Percentiles rank a stretch among this genome's conserved stretches.
Evolutionary conservation across 805 yeast genomes (phyloP).

Genomic region (Ogataea naganishii): DNA sequence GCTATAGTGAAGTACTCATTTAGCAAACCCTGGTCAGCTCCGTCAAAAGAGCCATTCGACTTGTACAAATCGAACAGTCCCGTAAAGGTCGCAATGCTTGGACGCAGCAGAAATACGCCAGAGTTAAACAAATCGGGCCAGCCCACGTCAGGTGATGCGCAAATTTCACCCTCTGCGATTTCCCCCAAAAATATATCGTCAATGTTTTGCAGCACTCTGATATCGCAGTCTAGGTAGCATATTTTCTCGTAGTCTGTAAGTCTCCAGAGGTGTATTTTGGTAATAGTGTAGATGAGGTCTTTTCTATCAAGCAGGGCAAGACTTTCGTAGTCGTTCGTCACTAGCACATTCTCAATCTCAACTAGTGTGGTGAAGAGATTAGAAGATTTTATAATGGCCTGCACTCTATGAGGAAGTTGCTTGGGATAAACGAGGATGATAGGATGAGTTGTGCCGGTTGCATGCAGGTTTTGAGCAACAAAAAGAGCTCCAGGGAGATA

Average conservation of each 20-base stretch:
- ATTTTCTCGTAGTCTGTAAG: constrained; percentile 32
- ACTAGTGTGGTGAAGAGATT: constrained; percentile 11
- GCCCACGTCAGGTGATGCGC: constrained; percentile 76
- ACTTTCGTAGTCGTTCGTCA: not conserved
- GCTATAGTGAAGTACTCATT: constrained; percentile 55
- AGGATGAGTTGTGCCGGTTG: constrained; percentile 11
- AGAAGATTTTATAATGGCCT: constrained; percentile 5
- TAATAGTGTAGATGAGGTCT: constrained; percentile 30
- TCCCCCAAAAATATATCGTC: constrained; percentile 19
- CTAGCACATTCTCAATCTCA: constrained; percentile 14
- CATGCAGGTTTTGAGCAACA: constrained; percentile 18
- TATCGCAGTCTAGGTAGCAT: constrained; percentile 57
- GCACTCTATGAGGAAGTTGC: not conserved
- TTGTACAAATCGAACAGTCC: constrained; percentile 27
- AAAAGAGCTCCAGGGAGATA: constrained; percentile 30
- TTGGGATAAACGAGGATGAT: constrained; percentile 16
- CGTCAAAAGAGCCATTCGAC: constrained; percentile 50
- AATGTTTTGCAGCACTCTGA: constrained; percentile 29
- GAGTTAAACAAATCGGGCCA: constrained; percentile 89
- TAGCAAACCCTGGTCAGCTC: constrained; percentile 87
- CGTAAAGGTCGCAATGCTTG: constrained; percentile 33
- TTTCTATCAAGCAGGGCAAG: constrained; percentile 10
- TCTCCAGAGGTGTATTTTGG: constrained; percentile 52
- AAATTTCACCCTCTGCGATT: constrained; percentile 19
- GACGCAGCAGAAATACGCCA: constrained; percentile 60